Percentiles rank a stretch among this genome's conserved stretches.
Evolutionary conservation across 129 eudicot genomes (phyloP).

Genomic region (Lonicera japonica): DNA sequence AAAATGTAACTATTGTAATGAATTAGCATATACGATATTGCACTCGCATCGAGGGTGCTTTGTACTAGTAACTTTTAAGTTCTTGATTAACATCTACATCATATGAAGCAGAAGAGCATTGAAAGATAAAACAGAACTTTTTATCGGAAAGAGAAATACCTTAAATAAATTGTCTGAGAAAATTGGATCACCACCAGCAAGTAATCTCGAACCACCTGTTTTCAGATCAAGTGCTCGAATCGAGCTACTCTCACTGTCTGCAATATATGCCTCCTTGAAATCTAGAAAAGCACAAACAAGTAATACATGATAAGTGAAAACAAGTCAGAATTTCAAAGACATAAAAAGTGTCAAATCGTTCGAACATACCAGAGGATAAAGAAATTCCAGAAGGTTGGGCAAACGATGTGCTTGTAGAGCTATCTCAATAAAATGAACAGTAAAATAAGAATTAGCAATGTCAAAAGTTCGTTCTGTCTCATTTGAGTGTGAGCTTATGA

Average conservation of each 20-base stretch:
- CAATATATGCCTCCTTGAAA: slow-evolving; percentile 77
- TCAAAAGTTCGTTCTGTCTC: background rate
- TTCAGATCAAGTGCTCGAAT: slow-evolving; percentile 80
- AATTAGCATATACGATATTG: no score
- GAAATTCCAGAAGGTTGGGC: slow-evolving; percentile 99
- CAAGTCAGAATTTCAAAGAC: background rate
- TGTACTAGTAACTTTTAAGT: no score
- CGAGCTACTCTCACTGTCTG: slow-evolving; percentile 99
- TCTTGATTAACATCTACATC: background rate
- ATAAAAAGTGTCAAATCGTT: background rate
- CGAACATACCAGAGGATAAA: slow-evolving; percentile 64
- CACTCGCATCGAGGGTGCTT: no score
- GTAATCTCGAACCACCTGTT: slow-evolving; percentile 84
- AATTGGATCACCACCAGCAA: slow-evolving; percentile 88
- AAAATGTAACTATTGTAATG: no score
- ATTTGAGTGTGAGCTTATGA: background rate
- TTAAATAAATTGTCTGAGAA: slow-evolving; percentile 86
- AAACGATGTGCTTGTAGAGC: slow-evolving; percentile 84
- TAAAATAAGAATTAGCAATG: slow-evolving; percentile 10
- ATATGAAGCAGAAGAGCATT: background rate
- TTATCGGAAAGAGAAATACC: slow-evolving; percentile 33
- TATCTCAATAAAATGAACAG: slow-evolving; percentile 20
- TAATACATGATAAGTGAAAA: background rate
- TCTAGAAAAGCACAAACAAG: slow-evolving; percentile 30
- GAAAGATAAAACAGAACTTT: slow-evolving; percentile 2